Base-by-base conservation (phyloP, 2,329 filamentous ascomycete genomes). In the Aspergillaceae sp. region DNA sequence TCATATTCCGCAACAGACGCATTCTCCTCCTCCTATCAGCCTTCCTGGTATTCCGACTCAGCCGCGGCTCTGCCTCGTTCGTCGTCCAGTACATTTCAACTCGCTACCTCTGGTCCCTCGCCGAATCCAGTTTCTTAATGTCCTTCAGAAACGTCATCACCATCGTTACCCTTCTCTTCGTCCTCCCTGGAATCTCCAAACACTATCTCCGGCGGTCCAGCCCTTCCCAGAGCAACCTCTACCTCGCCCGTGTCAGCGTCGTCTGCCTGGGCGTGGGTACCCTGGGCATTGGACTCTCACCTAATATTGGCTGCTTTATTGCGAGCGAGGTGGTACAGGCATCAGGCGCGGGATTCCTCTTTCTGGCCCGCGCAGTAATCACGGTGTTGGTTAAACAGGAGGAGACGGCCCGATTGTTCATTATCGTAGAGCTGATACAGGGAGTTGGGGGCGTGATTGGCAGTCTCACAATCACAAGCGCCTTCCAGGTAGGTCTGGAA, bases 11-110 rank as follows among this genome's bases (percentile, higher is more conserved):
- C 42, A 63, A 64, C 41, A 67, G 63, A 33, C 67, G 69, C 38
- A 59, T 69, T 11, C 60, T 68, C 1, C 58, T 75, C 28, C 64
- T 72, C 3, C 56, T 75, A 6, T 66, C 70, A 7, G 67, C 70
- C 0, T 75, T 75, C 48, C 53, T 76, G 26, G 69, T 73, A 9
- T 73, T 71, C 51, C 65, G 71, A n/a, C 59, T 76, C 5, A 72
- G 70, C 42, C 65, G 72, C 28, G 72, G 73, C 41, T 69, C 71
- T 7, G 60, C 71, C 10, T 69, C 66, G 50, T 65, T 76, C 44
- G 55, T 76, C 9, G 63, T 74, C n/a, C 71, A 74, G 47, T 77
- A 77, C 53, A 70, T 74, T 11, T 76, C 73, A 1, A 72, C 70
- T n/a, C 64, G 74, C 27, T 77, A 75, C 46, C 54, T 57, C 27